Conservation (phyloP, 1,139 yeast genomes). For the Suhomyces kunorum region DNA sequence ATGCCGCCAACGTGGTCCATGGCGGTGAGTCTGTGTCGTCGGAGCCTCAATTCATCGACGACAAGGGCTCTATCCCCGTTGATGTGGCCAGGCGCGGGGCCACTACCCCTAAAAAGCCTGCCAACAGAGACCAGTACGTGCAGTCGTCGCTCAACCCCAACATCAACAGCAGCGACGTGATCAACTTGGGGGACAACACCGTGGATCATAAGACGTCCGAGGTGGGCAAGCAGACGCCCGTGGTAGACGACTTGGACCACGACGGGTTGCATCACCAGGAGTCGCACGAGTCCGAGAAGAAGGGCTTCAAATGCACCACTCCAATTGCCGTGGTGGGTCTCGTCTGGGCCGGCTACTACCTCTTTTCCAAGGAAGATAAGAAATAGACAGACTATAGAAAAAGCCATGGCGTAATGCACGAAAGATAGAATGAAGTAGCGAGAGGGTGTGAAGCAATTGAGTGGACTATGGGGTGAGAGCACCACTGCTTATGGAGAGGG, state of each 20-base stretch:
- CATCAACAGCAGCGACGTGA: constrained; percentile 41
- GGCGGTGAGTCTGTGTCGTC: constrained; percentile 46
- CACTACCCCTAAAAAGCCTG: constrained; percentile 30
- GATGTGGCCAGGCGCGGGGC: constrained; percentile 16
- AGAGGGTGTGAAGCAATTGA: too few relatives aligned
- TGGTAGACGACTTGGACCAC: constrained; percentile 46
- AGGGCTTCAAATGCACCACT: constrained; percentile 2
- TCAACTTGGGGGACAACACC: constrained; percentile 38
- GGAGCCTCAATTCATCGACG: constrained; percentile 45
- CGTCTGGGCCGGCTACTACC: constrained; percentile 20
- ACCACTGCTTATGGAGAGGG: too few relatives aligned
- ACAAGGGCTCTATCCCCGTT: constrained; percentile 26
- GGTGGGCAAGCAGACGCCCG: constrained; percentile 30
- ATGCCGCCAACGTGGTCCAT: constrained; percentile 42
- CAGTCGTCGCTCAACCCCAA: constrained; percentile 47
- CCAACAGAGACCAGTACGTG: constrained; percentile 44
- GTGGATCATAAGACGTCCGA: constrained; percentile 41
- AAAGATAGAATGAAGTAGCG: too few relatives aligned
- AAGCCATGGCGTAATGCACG: not conserved
- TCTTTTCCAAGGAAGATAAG: constrained; percentile 7
- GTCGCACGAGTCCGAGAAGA: constrained; percentile 1
- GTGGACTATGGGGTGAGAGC: too few relatives aligned
- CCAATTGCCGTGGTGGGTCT: constrained; percentile 17
- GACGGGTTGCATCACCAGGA: constrained; percentile 24
- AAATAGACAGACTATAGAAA: not conserved